These are phyloP conservation scores for Talaromyces piceae DNA, from an alignment of 2,329 filamentous ascomycete genomes.

Conservation along the genomic window DNA sequence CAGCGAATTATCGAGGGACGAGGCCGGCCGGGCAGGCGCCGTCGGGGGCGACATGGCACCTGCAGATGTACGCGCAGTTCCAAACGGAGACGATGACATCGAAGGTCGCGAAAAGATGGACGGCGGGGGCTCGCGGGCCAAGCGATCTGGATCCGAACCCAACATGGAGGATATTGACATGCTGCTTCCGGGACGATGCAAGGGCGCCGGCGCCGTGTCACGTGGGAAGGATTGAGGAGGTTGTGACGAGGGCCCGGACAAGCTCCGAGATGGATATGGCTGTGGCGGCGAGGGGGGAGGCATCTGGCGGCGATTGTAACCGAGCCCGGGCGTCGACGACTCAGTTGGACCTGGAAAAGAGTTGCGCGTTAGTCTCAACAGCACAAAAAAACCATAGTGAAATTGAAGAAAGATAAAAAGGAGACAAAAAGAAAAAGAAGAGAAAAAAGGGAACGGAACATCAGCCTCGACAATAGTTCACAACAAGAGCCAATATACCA, in stretches of 20 bases:
- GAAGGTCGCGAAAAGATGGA: conserved; percentile 44
- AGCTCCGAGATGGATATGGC: conserved; percentile 36
- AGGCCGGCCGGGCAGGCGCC: conserved; percentile 35
- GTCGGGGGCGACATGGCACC: conserved; percentile 38
- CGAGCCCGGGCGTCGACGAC: conserved; percentile 18
- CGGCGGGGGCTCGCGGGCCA: conserved; percentile 39
- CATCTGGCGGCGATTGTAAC: conserved; percentile 39
- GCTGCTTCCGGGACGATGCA: conserved; percentile 53
- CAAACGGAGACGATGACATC: conserved; percentile 25
- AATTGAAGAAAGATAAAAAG: neutral
- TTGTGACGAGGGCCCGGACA: conserved; percentile 32
- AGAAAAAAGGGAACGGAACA: neutral
- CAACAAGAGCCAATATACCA: too few species aligned
- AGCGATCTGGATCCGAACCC: conserved; percentile 45
- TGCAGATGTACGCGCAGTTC: conserved; percentile 24
- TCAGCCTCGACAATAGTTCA: neutral
- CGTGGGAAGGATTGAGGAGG: conserved; percentile 39
- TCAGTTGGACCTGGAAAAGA: neutral
- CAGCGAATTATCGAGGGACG: conserved; percentile 50
- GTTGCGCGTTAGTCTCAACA: neutral
- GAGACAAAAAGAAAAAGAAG: neutral
- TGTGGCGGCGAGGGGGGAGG: conserved; percentile 46
- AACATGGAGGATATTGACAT: conserved; percentile 72
- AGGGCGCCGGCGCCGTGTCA: conserved; percentile 47
- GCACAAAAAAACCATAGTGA: too few species aligned